Evolutionary conservation across 2,329 filamentous ascomycete genomes (phyloP).

Genomic region (Botryotinia globosa): DNA sequence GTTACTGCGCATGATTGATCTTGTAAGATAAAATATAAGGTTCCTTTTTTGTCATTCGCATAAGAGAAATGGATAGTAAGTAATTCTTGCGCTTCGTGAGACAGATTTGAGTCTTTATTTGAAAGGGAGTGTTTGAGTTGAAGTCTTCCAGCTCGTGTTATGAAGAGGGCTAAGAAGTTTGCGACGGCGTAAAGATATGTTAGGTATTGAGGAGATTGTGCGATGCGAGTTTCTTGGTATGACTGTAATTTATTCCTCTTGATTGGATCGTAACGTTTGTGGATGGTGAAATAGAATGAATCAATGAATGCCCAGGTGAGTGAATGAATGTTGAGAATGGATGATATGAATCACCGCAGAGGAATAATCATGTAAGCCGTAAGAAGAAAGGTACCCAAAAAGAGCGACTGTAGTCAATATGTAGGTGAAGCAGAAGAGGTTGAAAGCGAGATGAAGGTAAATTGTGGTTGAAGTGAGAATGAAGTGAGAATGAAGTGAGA

Average conservation of each 20-base stretch:
- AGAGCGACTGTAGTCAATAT: constrained; percentile 2
- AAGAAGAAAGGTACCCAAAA: constrained; percentile 8
- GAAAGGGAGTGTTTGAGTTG: neutral
- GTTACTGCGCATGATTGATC: constrained; percentile 17
- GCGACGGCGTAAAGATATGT: neutral
- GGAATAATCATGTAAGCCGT: neutral
- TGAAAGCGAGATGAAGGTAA: neutral
- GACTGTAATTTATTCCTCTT: neutral
- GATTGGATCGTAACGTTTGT: neutral
- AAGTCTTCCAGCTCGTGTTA: neutral
- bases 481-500: neutral
- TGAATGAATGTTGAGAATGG: neutral
- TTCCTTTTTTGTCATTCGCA: neutral
- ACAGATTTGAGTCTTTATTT: neutral
- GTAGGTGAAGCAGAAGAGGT: neutral
- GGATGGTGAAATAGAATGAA: neutral
- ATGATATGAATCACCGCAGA: neutral
- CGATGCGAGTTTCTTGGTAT: neutral
- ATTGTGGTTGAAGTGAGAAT: neutral
- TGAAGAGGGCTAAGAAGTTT: neutral
- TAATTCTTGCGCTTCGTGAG: neutral
- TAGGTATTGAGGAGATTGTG: neutral
- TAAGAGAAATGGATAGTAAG: neutral
- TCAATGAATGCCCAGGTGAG: too few species aligned
- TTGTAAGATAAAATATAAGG: neutral